These are phyloP conservation scores for Iberis pinnata DNA, from an alignment of 345 rosid genomes.

Conservation along the genomic window DNA sequence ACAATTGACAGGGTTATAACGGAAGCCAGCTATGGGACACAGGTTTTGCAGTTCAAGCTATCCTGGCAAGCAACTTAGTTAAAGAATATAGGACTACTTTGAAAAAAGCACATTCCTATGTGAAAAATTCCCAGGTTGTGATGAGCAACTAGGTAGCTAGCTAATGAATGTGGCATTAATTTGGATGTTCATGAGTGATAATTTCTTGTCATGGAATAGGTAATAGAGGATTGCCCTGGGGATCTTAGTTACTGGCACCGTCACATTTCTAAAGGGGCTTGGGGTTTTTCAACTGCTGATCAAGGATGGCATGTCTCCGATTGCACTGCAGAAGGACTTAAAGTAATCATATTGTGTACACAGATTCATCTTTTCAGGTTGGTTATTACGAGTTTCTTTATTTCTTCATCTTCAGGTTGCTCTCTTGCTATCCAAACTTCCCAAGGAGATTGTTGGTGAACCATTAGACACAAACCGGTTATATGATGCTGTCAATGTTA, in stretches of 20 bases:
- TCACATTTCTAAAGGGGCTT: constrained; percentile 97
- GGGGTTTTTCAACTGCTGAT: constrained; percentile 96
- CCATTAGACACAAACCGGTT: constrained; percentile 49
- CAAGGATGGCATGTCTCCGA: constrained; percentile 99
- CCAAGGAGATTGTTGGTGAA: constrained; percentile 74
- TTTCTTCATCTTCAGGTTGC: too few relatives aligned
- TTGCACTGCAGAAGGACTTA: constrained; percentile 88
- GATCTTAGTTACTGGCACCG: constrained; percentile 78
- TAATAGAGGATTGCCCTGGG: constrained; percentile 73
- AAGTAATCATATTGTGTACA: too few relatives aligned
- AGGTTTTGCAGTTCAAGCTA: constrained; percentile 79
- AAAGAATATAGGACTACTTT: constrained; percentile 64
- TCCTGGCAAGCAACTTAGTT: constrained; percentile 56
- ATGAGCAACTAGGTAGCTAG: too few relatives aligned
- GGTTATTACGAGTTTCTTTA: too few relatives aligned
- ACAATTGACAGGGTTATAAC: constrained; percentile 74
- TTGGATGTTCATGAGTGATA: too few relatives aligned
- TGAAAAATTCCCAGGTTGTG: constrained; percentile 85
- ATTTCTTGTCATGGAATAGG: too few relatives aligned
- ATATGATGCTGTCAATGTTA: constrained; percentile 81
- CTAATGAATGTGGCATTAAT: too few relatives aligned
- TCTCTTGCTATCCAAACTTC: constrained; percentile 60
- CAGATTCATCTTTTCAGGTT: too few relatives aligned
- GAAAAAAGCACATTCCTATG: constrained; percentile 54
- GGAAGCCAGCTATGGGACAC: constrained; percentile 99